Base-by-base conservation (phyloP, 2,329 filamentous ascomycete genomes). In the Aspergillus sp. region DNA sequence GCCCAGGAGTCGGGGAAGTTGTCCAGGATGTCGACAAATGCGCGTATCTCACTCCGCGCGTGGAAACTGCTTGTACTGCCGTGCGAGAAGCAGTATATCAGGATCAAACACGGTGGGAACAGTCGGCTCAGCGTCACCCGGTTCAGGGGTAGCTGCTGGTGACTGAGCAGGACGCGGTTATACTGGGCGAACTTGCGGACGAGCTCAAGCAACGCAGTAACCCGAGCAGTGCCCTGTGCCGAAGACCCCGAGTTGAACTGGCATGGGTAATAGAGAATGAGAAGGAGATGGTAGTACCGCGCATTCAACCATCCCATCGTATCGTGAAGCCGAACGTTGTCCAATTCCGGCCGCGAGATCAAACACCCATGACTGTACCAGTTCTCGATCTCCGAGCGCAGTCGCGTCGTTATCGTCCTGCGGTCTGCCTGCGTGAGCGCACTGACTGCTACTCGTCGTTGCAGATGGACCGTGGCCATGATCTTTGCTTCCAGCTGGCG, bases 261-360 rank as follows among this genome's bases (percentile, higher is more conserved):
- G 45, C 45, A 47, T 12, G 54, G 54, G 11, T 56, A 56, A 11
- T 56, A 45, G 4, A 56, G 48, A 23, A 56, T 8, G 25, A 56
- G 40, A 37, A 56, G 25, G 2, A 56, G 39, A 23, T 56, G 54
- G 27, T 56, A 56, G 15, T 56, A 56, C n/a, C 54, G 47, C 25
- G 54, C 54, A 44, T 56, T 56, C 15, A 56, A 27, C 54, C 54
- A 56, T 3, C 46, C 54, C 54, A 56, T 56, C 4, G 54, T 56
- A 15, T 56, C 54, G 21, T 56, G 54, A 6, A 56, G 37, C 27
- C 54, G 39, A 3, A 56, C 54, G 31, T 56, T 56, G 25, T 50
- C 46, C 5, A 39, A 9, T 9, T 56, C 54, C 6, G 54, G 54
- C 5, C 47, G 47, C 21, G 47, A 33, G 2, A 56, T 56, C 3